Conservation (phyloP, 2,329 filamentous ascomycete genomes). For the Periconia sp. region DNA sequence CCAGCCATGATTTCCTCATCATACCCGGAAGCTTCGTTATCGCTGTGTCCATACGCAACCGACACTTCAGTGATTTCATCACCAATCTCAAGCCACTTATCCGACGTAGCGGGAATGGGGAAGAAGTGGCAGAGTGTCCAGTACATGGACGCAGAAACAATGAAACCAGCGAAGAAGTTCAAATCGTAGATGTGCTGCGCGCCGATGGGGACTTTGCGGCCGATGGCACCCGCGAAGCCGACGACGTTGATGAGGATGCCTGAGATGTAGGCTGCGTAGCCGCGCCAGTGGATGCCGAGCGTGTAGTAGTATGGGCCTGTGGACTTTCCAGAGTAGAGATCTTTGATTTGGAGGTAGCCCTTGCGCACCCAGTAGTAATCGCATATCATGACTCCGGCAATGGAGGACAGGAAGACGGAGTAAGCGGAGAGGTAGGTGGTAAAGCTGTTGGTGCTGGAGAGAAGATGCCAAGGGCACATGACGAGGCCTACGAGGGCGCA, state of each 20-base stretch:
- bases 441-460: constrained; percentile 79
- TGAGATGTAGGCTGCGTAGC: constrained; percentile 79
- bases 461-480: constrained; percentile 86
- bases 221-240: constrained; percentile 84
- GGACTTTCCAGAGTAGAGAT: constrained; percentile 76
- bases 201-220: constrained; percentile 72
- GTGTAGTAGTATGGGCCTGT: constrained; percentile 75
- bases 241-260: constrained; percentile 92
- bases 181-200: constrained; percentile 88
- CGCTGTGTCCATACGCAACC: constrained; percentile 32
- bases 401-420: constrained; percentile 90
- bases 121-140: constrained; percentile 71
- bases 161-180: constrained; percentile 88
- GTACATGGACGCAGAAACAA: constrained; percentile 71
- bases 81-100: constrained; percentile 80
- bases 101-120: constrained; percentile 76
- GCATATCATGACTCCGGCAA: constrained; percentile 86
- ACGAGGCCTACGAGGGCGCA: constrained; percentile 79
- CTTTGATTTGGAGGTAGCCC: constrained; percentile 78
- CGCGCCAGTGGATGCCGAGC: constrained; percentile 80
- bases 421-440: constrained; percentile 92
- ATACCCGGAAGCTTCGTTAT: constrained; percentile 20
- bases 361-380: constrained; percentile 89
- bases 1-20: constrained; percentile 35
- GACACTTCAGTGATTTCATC: constrained; percentile 35